phyloP scores from a whole-genome alignment of 108 stramenopile genomes.

The Asterionellopsis glacialis region DNA sequence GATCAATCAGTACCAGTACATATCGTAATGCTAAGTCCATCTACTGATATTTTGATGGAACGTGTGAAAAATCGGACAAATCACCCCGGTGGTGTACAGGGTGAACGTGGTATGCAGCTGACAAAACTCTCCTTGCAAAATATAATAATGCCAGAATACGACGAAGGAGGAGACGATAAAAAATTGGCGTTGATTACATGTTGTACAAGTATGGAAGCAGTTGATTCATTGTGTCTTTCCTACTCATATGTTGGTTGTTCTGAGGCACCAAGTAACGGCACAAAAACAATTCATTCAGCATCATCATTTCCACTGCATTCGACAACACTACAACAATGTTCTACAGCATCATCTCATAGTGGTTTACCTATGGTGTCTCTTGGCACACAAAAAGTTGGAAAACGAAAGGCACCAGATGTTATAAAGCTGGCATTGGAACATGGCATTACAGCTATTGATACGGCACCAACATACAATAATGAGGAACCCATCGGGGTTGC shows the following conservation, averaged over 20 bases:
- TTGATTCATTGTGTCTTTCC: slow-evolving; percentile 6
- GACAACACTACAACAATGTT: neutral
- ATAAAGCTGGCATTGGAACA: slow-evolving; percentile 26
- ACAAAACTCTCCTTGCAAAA: slow-evolving; percentile 40
- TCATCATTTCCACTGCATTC: neutral
- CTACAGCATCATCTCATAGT: neutral
- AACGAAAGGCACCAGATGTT: slow-evolving; percentile 21
- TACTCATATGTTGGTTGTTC: slow-evolving; percentile 12
- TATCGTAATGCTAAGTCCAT: slow-evolving; percentile 45
- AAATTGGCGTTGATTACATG: slow-evolving; percentile 35
- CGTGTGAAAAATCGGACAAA: slow-evolving; percentile 59
- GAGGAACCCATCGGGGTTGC: slow-evolving; percentile 56
- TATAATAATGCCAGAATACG: slow-evolving; percentile 48
- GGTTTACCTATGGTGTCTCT: slow-evolving; percentile 8
- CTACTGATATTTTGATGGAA: slow-evolving; percentile 35
- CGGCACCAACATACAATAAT: slow-evolving; percentile 83
- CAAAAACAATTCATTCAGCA: too few relatives aligned
- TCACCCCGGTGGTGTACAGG: slow-evolving; percentile 76
- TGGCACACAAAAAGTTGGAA: slow-evolving; percentile 64
- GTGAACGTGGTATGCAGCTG: slow-evolving; percentile 45
- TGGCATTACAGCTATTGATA: slow-evolving; percentile 62
- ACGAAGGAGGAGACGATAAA: slow-evolving; percentile 43
- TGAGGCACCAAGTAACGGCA: neutral
- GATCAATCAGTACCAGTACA: slow-evolving; percentile 47
- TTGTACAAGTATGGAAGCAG: slow-evolving; percentile 18